phyloP scores from a whole-genome alignment of 2,329 filamentous ascomycete species.

The Leptographium procerum region DNA sequence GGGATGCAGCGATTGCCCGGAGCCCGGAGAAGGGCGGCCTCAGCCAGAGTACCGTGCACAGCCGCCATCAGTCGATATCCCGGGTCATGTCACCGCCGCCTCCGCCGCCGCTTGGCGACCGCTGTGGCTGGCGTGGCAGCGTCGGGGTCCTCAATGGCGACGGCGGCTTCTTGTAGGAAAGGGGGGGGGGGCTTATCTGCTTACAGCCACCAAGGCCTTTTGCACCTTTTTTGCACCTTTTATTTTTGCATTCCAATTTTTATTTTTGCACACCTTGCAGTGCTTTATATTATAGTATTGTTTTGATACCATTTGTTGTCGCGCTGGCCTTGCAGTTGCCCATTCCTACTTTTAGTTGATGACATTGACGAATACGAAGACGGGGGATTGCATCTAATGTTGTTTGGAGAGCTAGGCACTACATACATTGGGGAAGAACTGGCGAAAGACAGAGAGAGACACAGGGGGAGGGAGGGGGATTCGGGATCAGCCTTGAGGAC shows the following conservation, averaged over 20 bases:
- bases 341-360: not conserved
- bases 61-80: not conserved
- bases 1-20: not conserved
- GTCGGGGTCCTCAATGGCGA: constrained; percentile 42
- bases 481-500: not conserved
- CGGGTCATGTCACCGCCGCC: constrained; percentile 15
- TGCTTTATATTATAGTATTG: not conserved
- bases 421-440: not conserved
- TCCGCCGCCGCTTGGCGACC: constrained; percentile 26
- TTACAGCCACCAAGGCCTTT: not conserved
- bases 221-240: not conserved
- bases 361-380: constrained; percentile 1
- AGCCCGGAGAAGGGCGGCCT: not conserved
- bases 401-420: not conserved
- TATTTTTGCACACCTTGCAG: not conserved
- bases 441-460: not conserved
- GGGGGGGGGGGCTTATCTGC: not conserved
- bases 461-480: not conserved
- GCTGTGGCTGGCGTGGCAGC: constrained; percentile 46
- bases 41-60: not conserved
- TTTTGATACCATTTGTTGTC: not conserved
- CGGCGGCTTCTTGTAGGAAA: constrained; percentile 39
- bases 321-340: not conserved
- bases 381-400: too few species aligned
- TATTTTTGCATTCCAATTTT: not conserved